Conservation (phyloP, 768 basidiomycete genomes). For the Boletus coccyginus region DNA sequence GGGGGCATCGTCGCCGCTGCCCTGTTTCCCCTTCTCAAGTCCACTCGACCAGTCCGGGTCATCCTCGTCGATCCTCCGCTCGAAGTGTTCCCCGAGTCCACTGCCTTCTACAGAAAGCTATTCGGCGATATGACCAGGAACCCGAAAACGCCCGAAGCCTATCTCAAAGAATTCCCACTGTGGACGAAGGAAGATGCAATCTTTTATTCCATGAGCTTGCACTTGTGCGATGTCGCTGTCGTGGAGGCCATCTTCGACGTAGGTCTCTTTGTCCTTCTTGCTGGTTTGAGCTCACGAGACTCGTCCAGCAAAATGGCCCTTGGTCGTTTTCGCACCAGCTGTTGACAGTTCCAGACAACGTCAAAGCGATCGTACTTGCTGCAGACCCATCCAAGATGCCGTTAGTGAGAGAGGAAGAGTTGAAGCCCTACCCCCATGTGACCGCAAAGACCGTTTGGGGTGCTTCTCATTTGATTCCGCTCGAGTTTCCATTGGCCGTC, state of each 20-base stretch:
- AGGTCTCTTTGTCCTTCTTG: background rate
- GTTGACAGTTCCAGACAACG: background rate
- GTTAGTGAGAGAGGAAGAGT: background rate
- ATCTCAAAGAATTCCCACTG: background rate
- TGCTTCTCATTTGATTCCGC: slow-evolving; percentile 12
- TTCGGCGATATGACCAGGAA: background rate
- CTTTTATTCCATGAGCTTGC: background rate
- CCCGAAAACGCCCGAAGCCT: background rate
- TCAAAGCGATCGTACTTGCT: background rate
- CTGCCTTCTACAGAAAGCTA: background rate
- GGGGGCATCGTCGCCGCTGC: slow-evolving; percentile 15
- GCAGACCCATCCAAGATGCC: slow-evolving; percentile 10
- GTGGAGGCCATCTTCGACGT: slow-evolving; percentile 14
- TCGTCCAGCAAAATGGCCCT: slow-evolving; percentile 18
- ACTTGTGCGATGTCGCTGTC: slow-evolving; percentile 6
- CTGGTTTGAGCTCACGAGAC: background rate
- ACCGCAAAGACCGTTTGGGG: slow-evolving; percentile 2
- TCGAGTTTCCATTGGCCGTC: slow-evolving; percentile 14
- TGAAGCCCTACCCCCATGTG: slow-evolving; percentile 7
- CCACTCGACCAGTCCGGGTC: background rate
- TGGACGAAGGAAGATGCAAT: slow-evolving; percentile 6
- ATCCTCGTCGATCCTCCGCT: slow-evolving; percentile 19
- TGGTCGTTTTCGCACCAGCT: slow-evolving; percentile 21
- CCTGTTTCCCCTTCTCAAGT: slow-evolving; percentile 15
- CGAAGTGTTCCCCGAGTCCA: background rate